Evolutionary conservation across 768 basidiomycete species (phyloP), one percentile per base, ranked within the genome.

Genomic region (Naganishia vishniacii): DNA sequence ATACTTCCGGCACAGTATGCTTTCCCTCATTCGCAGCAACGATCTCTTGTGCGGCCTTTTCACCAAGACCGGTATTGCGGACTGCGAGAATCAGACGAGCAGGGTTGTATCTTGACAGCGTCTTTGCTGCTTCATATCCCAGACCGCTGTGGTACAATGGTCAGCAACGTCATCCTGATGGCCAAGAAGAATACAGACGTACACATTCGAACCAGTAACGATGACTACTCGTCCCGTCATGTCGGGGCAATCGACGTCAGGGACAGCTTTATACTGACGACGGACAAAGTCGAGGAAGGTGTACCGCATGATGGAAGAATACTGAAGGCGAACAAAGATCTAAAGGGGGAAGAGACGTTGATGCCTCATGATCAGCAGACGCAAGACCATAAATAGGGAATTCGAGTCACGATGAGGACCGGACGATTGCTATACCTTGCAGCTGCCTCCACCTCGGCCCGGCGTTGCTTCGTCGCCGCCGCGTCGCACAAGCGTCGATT

Each of bases 31-130:
- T 56, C 28, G 41, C 32, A 8, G 65, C 51, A n/a, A 51, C 44
- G 44, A 70, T 62, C 34, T 46, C 56, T 41, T 45, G 25, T 15
- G 64, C 67, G 31, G 66, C 69, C 40, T 64, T 42, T 31, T 70
- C 67, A 8, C 69, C 69, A 8, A 56, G 53, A 48, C 34, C 8
- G 34, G 48, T 26, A 48, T 66, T 68, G n/a, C 69, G 53, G 0
- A 67, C 67, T 3, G 69, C 69, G 49, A 70, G 65, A 62, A 70
- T 70, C 51, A 70, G 59, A 12, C 64, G 67, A 47, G 61, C 12
- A 13, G 69, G 69, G 48, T 62, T 62, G 40, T 51, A 51, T 11
- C 23, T 6, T 4, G 67, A 37, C 8, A 70, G 58, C 11, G 49
- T 48, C 31, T 64, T 64, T 20, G 64, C 67, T n/a, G 65, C 42